Conservation (phyloP, 441 rosid species). For the Isatis lusitanica region DNA sequence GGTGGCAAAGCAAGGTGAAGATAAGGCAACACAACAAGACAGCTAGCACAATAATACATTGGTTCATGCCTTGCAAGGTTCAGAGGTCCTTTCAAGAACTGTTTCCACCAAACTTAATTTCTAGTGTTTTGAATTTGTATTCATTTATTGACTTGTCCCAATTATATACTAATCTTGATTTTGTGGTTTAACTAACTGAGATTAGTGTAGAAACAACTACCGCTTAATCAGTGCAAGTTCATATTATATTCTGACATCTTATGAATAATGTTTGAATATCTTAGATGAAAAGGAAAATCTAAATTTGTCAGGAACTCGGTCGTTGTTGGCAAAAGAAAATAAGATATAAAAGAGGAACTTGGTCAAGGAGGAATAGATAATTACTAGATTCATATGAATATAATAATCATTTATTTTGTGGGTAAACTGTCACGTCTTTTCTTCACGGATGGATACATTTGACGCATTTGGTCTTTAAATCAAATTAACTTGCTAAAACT, state of each 20-base stretch:
- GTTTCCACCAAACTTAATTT: constrained; percentile 46
- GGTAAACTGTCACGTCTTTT: background rate
- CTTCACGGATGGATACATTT: background rate
- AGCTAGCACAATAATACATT: constrained; percentile 14
- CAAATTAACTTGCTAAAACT: background rate
- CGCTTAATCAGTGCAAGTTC: background rate
- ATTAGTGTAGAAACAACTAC: constrained; percentile 28
- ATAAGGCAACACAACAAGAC: constrained; percentile 27
- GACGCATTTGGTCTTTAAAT: background rate
- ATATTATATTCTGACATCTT: constrained; percentile 2
- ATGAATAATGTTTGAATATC: background rate
- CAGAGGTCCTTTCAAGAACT: constrained; percentile 41
- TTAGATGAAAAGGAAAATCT: constrained; percentile 2
- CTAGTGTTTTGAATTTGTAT: background rate
- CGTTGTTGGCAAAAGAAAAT: background rate
- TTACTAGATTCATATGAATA: background rate
- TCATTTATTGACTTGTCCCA: background rate
- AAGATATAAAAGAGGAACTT: background rate
- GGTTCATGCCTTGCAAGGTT: constrained; percentile 39
- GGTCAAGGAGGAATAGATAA: background rate
- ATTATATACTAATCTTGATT: constrained; percentile 30
- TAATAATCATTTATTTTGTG: background rate
- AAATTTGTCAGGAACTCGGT: constrained; percentile 1
- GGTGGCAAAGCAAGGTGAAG: constrained; percentile 43
- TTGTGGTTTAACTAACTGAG: constrained; percentile 32